phyloP scores from a whole-genome alignment of 75 land plant genomes.

The Ceratopteris richardii region DNA sequence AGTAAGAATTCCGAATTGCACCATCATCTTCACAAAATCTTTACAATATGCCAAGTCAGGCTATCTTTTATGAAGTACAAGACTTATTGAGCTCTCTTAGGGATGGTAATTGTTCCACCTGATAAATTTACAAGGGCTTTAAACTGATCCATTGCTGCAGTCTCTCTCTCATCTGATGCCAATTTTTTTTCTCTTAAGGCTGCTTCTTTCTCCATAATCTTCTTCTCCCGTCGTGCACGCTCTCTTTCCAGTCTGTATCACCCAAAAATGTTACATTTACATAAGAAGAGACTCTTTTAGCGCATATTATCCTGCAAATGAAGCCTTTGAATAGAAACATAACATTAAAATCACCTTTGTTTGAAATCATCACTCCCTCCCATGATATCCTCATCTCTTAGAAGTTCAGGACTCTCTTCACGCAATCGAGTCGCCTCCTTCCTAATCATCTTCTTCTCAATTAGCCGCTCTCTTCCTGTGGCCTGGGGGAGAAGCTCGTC shows the following conservation, averaged over 20 bases:
- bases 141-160: constrained; percentile 41
- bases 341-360: constrained; percentile 14
- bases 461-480: constrained; percentile 32
- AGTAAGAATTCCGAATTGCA: too few species aligned
- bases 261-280: not conserved
- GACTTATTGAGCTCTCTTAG: constrained; percentile 15
- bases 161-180: constrained; percentile 30
- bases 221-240: constrained; percentile 34
- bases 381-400: constrained; percentile 35
- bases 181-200: constrained; percentile 28
- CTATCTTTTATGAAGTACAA: too few species aligned
- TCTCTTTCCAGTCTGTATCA: constrained; percentile 37
- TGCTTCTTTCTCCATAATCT: constrained; percentile 17
- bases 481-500: constrained; percentile 47
- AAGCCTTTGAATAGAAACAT: not conserved
- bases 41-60: too few species aligned
- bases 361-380: constrained; percentile 47
- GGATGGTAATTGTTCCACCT: constrained; percentile 44
- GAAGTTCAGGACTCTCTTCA: constrained; percentile 36
- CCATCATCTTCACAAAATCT: too few species aligned
- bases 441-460: constrained; percentile 35
- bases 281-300: not conserved
- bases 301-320: constrained; percentile 1
- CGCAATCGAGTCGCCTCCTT: constrained; percentile 31
- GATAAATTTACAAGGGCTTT: constrained; percentile 31